These are phyloP conservation scores for Nakazawaea sp. DNA, from an alignment of 805 yeast species.

Conservation along the genomic window DNA sequence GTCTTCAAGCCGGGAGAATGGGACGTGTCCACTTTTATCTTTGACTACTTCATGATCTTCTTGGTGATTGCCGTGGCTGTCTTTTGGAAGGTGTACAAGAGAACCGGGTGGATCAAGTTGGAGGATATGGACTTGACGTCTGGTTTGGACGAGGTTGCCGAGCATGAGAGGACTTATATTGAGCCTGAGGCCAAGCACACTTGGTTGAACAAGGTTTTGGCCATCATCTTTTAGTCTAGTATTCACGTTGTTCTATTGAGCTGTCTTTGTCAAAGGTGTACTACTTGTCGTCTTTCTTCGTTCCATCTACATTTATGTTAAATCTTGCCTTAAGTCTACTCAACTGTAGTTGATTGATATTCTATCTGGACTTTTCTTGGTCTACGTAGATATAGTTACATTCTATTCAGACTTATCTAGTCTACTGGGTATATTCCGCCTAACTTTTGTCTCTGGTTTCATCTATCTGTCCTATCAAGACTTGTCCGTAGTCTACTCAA, in stretches of 20 bases:
- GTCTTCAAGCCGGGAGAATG: conserved; percentile 32
- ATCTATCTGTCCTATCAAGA: too few relatives aligned
- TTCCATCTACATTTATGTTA: too few relatives aligned
- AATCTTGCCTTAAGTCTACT: too few relatives aligned
- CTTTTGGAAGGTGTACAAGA: conserved; percentile 30
- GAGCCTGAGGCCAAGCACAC: conserved; percentile 4
- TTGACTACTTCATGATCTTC: conserved; percentile 34
- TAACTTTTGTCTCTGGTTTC: too few relatives aligned
- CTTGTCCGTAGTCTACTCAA: too few relatives aligned
- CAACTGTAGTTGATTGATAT: too few relatives aligned
- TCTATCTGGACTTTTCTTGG: too few relatives aligned
- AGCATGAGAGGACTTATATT: conserved; percentile 28
- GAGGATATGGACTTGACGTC: conserved; percentile 38
- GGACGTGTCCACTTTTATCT: conserved; percentile 29
- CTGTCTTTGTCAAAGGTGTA: too few relatives aligned
- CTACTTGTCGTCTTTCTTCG: too few relatives aligned
- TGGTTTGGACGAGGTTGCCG: conserved; percentile 41
- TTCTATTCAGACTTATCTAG: background rate
- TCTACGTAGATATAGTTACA: background rate
- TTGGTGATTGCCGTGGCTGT: conserved; percentile 25
- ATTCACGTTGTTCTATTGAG: too few relatives aligned
- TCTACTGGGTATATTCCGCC: too few relatives aligned
- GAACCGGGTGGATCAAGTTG: conserved; percentile 31
- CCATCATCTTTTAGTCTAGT: conserved; percentile 5
- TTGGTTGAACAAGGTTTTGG: conserved; percentile 1